phyloP scores from a whole-genome alignment of 129 eudicot species.

The Calendula officinalis region DNA sequence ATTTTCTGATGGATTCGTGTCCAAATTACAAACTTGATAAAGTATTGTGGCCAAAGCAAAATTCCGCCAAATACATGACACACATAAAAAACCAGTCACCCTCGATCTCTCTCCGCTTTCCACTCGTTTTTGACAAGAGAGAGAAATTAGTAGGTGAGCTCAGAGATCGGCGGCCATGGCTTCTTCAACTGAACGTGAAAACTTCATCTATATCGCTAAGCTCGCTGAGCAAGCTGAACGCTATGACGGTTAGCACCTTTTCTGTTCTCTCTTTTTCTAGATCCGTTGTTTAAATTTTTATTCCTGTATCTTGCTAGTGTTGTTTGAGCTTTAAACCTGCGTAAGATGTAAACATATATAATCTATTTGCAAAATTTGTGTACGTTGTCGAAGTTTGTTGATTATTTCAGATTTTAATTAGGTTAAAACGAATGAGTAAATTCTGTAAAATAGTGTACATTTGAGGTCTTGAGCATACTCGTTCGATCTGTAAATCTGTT shows the following conservation, averaged over 20 bases:
- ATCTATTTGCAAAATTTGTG: neutral
- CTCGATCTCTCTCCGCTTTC: constrained; percentile 17
- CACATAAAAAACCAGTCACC: neutral
- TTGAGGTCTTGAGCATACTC: constrained; percentile 11
- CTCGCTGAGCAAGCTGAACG: constrained; percentile 58
- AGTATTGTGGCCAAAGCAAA: constrained; percentile 14
- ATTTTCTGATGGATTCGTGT: neutral
- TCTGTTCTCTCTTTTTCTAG: constrained; percentile 15
- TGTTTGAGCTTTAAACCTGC: constrained; percentile 14
- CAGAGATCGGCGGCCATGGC: constrained; percentile 44
- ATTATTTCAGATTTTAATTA: constrained; percentile 13
- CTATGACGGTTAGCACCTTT: constrained; percentile 42
- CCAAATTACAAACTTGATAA: neutral
- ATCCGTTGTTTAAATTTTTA: constrained; percentile 26
- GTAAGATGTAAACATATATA: neutral
- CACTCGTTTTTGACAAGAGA: constrained; percentile 31
- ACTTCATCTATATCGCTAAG: constrained; percentile 50
- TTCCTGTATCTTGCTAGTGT: neutral
- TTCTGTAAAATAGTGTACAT: neutral
- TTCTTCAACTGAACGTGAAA: constrained; percentile 44
- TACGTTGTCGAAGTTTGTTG: neutral
- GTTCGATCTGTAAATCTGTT: constrained; percentile 24
- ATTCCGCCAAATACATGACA: constrained; percentile 1
- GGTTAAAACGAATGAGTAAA: neutral
- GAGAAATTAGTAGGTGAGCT: constrained; percentile 22